Base-by-base conservation (phyloP, 1,284 basidiomycete genomes). In the Austropuccinia psidii region DNA sequence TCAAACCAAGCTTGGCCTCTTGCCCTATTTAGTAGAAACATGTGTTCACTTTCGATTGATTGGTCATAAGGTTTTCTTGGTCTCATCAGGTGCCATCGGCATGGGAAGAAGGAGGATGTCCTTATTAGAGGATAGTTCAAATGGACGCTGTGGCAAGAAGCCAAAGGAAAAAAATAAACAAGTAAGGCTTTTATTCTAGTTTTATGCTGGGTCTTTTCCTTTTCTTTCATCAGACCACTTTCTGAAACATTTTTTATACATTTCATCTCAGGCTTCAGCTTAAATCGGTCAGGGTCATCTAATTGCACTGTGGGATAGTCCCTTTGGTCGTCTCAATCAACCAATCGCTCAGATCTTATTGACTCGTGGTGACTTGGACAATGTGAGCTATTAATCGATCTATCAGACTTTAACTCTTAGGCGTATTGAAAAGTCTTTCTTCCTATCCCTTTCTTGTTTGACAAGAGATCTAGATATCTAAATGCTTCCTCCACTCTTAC, bases 241-340 rank as follows among this genome's bases (percentile, higher is more conserved):
- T n/a, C n/a, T n/a, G n/a, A n/a, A n/a, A n/a, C n/a, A n/a, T n/a
- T n/a, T n/a, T n/a, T n/a, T n/a, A n/a, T n/a, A 5, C 33, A 76
- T 29, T 45, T 50, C 43, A 37, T 57, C 45, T 11, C 17, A 11
- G 90, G 95, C 95, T 8, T 83, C 98, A 47, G 95, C 95, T 33
- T 95, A 95, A 0, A 92, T 98, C 62, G 95, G 96, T 0, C 96
- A 98, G 83, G 90, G 95, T 9, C 85, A 94, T 72, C 85, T 98
- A 27, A 98, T 98, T 75, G 93, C 93, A 0, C 83, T 98, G 1
- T 98, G 91, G 90, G 95, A 98, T 80, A 93, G 93, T 79, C 83
- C 98, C 52, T 98, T 98, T 78, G 86, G 90, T 1, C 90, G 94
- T 77, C 83, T 98, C n/a, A 92, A 90, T 65, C 93, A 96, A 80